phyloP scores from a whole-genome alignment of 225 moss, liverwort and hornwort genomes.

The Neckera pumila region DNA sequence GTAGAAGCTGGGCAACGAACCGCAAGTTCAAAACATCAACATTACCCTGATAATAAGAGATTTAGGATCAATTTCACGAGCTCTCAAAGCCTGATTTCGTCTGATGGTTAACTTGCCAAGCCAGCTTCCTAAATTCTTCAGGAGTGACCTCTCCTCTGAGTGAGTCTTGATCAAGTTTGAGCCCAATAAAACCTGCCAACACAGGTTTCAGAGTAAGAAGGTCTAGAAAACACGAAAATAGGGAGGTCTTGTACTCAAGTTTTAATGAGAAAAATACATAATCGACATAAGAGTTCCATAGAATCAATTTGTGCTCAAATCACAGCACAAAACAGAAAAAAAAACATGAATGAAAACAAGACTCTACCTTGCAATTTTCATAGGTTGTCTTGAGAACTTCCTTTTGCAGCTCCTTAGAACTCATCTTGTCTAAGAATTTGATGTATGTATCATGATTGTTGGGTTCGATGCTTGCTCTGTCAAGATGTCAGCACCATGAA shows the following conservation, averaged over 20 bases:
- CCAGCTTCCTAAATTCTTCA: slow-evolving; percentile 98
- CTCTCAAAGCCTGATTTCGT: slow-evolving; percentile 83
- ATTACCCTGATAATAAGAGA: slow-evolving; percentile 76
- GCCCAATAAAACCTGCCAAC: slow-evolving; percentile 65
- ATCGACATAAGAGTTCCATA: background rate
- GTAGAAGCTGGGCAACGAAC: background rate
- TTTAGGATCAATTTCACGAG: slow-evolving; percentile 94
- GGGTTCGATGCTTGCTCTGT: slow-evolving; percentile 98
- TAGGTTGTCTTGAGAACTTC: slow-evolving; percentile 92
- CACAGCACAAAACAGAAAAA: background rate
- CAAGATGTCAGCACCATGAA: background rate
- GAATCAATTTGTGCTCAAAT: background rate
- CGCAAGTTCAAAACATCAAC: background rate
- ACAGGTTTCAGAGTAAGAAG: background rate
- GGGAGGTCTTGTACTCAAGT: background rate
- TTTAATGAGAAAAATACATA: background rate
- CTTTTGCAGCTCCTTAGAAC: slow-evolving; percentile 63
- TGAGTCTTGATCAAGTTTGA: slow-evolving; percentile 88
- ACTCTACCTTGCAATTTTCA: slow-evolving; percentile 93
- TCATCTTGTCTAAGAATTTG: slow-evolving; percentile 83
- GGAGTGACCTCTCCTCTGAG: slow-evolving; percentile 89
- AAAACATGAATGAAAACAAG: background rate
- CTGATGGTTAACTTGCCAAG: slow-evolving; percentile 96
- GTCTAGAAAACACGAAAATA: background rate
- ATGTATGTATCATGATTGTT: slow-evolving; percentile 95